Conservation (phyloP, 2,329 filamentous ascomycete genomes). For the Keithomyces neogunnii region DNA sequence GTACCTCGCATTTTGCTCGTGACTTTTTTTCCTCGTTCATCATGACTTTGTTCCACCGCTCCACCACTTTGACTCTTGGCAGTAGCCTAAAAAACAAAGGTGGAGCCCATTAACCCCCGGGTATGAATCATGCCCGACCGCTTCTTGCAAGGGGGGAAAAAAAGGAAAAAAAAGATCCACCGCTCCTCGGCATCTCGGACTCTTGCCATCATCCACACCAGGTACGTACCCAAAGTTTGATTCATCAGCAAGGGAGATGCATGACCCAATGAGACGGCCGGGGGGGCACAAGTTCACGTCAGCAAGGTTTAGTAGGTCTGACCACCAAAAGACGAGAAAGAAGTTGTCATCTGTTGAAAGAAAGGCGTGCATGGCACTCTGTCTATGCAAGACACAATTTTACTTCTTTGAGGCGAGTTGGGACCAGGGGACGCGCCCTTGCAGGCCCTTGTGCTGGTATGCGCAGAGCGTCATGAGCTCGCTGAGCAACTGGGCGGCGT, state of each 20-base stretch:
- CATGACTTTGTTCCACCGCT: not conserved
- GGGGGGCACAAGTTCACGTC: not conserved
- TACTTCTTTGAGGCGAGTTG: not conserved
- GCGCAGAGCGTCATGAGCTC: no score
- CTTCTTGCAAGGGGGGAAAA: not conserved
- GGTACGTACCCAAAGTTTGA: conserved; percentile 1
- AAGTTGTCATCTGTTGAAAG: not conserved
- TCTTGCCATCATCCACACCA: conserved; percentile 2
- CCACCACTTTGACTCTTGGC: not conserved
- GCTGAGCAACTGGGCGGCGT: no score
- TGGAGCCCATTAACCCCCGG: conserved; percentile 3
- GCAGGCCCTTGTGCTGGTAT: no score
- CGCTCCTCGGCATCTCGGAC: conserved; percentile 16
- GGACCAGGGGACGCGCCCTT: no score
- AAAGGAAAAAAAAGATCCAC: conserved; percentile 4
- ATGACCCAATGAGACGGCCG: no score
- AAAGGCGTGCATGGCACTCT: not conserved
- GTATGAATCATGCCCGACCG: conserved; percentile 2
- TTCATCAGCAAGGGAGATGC: not conserved
- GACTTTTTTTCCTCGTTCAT: not conserved
- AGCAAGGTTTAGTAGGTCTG: not conserved
- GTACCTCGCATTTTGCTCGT: not conserved
- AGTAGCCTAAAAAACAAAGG: not conserved
- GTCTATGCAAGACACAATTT: not conserved
- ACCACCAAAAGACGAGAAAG: not conserved